phyloP scores from a whole-genome alignment of 306 rosid species.

The Glycine latifolia region DNA sequence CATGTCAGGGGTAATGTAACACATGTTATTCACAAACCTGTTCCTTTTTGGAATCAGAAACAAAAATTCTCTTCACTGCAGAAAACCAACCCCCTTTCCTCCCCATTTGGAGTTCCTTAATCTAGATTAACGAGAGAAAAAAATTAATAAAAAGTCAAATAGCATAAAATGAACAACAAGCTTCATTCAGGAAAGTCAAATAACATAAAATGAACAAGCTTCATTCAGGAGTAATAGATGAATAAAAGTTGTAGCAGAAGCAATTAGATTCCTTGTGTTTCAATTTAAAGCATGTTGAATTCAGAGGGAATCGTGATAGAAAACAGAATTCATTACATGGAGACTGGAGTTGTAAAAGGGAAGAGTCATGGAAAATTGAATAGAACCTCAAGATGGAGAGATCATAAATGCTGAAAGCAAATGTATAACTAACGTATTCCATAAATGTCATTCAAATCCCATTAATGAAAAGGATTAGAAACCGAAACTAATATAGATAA shows the following conservation, averaged over 20 bases:
- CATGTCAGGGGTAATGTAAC: neutral
- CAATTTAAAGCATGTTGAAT: constrained; percentile 15
- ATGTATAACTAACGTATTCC: constrained; percentile 8
- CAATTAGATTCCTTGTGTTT: neutral
- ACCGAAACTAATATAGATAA: neutral
- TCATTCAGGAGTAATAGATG: constrained; percentile 2
- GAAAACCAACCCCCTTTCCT: constrained; percentile 90
- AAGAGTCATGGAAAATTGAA: constrained; percentile 18
- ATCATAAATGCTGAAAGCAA: constrained; percentile 17
- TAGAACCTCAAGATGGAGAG: constrained; percentile 7
- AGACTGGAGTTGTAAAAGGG: constrained; percentile 26
- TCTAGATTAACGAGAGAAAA: constrained; percentile 21
- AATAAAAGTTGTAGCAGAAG: constrained; percentile 11
- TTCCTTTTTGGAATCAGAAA: constrained; percentile 68
- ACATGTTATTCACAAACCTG: constrained; percentile 60
- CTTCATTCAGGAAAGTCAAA: constrained; percentile 4
- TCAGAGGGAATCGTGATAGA: neutral
- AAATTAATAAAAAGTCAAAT: neutral
- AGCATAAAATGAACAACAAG: constrained; percentile 11
- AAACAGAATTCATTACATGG: constrained; percentile 34
- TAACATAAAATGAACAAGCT: constrained; percentile 17
- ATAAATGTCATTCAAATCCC: constrained; percentile 28
- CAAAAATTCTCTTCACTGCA: constrained; percentile 77
- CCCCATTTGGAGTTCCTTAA: constrained; percentile 71
- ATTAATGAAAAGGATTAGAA: neutral